These are phyloP conservation scores for Coemansia pectinata DNA, from an alignment of 192 early-diverging fungal species.

Conservation along the genomic window DNA sequence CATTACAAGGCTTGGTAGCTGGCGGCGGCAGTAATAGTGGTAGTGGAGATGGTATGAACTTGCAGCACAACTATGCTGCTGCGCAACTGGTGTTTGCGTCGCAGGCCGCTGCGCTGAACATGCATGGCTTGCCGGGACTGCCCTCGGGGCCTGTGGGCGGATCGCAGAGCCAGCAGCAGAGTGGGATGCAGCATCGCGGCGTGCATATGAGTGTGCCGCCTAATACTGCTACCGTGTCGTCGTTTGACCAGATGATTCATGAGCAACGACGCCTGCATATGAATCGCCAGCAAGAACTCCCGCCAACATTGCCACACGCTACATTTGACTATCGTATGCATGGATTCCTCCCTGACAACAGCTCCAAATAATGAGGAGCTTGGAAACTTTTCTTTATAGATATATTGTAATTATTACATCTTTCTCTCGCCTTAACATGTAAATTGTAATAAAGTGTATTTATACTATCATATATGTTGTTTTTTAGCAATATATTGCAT, in stretches of 20 bases:
- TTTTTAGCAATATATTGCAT: not conserved
- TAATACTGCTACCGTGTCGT: not conserved
- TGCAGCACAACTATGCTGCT: constrained; percentile 22
- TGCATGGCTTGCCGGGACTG: not conserved
- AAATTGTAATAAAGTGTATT: not conserved
- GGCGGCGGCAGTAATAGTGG: not conserved
- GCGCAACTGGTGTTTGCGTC: constrained; percentile 26
- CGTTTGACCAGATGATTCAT: constrained; percentile 24
- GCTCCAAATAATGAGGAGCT: not conserved
- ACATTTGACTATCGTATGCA: constrained; percentile 13
- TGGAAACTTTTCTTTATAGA: not conserved
- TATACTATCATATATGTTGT: too few relatives aligned
- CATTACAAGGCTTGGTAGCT: not conserved
- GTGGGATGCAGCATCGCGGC: not conserved
- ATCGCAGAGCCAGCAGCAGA: constrained; percentile 5
- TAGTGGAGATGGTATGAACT: not conserved
- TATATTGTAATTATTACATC: not conserved
- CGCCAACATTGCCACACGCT: not conserved
- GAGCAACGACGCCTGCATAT: not conserved
- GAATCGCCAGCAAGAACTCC: not conserved
- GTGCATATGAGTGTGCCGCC: not conserved
- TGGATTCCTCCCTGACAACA: constrained; percentile 7
- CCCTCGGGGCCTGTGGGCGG: constrained; percentile 8
- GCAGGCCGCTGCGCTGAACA: constrained; percentile 9
- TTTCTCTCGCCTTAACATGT: not conserved